Base-by-base conservation (phyloP, 108 stramenopile genomes). In the Phaeodactylum tricornutum region DNA sequence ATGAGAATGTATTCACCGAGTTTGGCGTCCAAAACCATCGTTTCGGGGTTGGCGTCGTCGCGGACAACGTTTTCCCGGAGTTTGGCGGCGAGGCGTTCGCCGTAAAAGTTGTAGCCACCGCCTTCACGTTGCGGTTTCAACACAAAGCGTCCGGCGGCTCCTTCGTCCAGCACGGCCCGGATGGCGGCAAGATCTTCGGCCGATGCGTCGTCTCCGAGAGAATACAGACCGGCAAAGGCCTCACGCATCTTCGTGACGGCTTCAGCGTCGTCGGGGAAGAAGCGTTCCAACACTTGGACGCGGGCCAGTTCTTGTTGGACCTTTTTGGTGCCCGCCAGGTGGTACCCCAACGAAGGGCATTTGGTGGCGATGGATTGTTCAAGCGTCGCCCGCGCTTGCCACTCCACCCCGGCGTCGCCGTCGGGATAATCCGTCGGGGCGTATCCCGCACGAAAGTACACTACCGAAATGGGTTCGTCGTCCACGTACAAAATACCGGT, bases 71-170 rank as follows among this genome's bases (percentile, higher is more conserved):
- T 77, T 17, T 62, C 58, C 38, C 43, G 29, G 31, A 85, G 42
- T 38, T 84, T 81, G 11, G 61, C 34, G 0, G 59, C 62, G 47
- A 98, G 34, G 15, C 83, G 64, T 16, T 84, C 68, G 12, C 92
- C 95, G 47, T 96, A 98, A 43, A 86, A 80, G 60, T 99, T 99
- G 68, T 99, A 94, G 16, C 98, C 98, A 26, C 98, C 98, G 6
- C 98, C 98, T 76, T 97, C 98, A 15, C 98, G 84, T 67, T 99
- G 98, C 21, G 98, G 98, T 71, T 99, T 99, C 31, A 97, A 47
- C 1, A 99, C 98, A 63, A 82, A 99, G 3, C 57, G 41, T 5
- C 53, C 77, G 35, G 80, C 64, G 11, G 50, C 56, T 6, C 79
- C 84, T 30, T 61, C 41, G n/a, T 61, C 64, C 20, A 94, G 43